Conservation (phyloP, 306 rosid species). For the Dalbergia oliveri region DNA sequence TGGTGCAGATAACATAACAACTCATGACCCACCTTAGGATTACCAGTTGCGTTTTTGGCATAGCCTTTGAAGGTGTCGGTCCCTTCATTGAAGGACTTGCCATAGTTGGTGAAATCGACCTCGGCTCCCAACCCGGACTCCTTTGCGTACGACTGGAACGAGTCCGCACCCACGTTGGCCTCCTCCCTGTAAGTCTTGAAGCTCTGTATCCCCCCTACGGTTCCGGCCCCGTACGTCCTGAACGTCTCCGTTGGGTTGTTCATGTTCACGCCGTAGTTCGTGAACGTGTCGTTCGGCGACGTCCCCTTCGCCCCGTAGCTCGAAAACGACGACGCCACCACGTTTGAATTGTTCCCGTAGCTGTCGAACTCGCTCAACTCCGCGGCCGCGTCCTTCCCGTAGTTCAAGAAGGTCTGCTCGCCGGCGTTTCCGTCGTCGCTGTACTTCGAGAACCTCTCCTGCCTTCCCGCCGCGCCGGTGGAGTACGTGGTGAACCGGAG, state of each 20-base stretch:
- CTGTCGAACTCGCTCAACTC: conserved; percentile 55
- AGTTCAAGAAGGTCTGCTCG: conserved; percentile 61
- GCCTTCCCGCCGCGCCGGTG: conserved; percentile 57
- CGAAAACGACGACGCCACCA: conserved; percentile 54
- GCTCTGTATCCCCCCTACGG: conserved; percentile 53
- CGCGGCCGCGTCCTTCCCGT: conserved; percentile 61
- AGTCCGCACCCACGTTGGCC: conserved; percentile 75
- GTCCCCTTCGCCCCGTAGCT: conserved; percentile 55
- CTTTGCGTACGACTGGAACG: conserved; percentile 73
- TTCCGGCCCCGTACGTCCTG: conserved; percentile 69
- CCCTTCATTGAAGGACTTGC: conserved; percentile 69
- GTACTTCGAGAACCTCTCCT: conserved; percentile 65
- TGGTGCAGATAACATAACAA: neutral
- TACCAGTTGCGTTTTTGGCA: conserved; percentile 54
- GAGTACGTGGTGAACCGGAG: conserved; percentile 75
- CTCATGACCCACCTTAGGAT: conserved; percentile 39
- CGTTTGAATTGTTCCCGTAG: conserved; percentile 70
- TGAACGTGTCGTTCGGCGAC: conserved; percentile 57
- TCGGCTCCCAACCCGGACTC: conserved; percentile 50
- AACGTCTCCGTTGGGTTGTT: conserved; percentile 67
- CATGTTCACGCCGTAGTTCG: conserved; percentile 58
- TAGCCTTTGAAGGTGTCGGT: conserved; percentile 79
- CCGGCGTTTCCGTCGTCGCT: conserved; percentile 69
- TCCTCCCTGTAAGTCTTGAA: conserved; percentile 71
- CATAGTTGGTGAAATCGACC: conserved; percentile 73